These are phyloP conservation scores for Pseudogymnoascus pannorum DNA, from an alignment of 2,329 filamentous ascomycete genomes.

Conservation along the genomic window DNA sequence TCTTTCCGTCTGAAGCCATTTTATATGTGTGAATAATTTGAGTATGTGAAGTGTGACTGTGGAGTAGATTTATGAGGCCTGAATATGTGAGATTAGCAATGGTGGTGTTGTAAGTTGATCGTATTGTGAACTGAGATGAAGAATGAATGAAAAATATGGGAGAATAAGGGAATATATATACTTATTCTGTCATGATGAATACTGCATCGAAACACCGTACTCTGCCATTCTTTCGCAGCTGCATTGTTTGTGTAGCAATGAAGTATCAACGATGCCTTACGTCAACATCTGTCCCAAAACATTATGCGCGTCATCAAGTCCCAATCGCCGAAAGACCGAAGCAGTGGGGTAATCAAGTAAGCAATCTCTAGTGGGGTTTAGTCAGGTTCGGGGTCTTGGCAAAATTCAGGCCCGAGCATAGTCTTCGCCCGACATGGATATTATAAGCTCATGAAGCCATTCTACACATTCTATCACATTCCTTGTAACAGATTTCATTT, in stretches of 20 bases:
- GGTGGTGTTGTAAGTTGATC: neutral
- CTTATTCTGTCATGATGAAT: neutral
- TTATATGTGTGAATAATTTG: neutral
- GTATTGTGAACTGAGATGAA: neutral
- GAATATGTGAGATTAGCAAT: neutral
- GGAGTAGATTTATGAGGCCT: neutral
- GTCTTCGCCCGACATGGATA: neutral
- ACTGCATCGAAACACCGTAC: neutral
- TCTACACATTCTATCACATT: constrained; percentile 3
- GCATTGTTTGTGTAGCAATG: no score
- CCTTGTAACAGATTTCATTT: neutral
- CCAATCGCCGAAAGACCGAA: neutral
- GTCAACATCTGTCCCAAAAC: neutral
- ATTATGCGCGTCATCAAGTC: neutral
- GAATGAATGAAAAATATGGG: neutral
- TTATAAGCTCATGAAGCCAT: neutral
- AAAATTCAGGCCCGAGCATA: neutral
- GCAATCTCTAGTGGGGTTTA: neutral
- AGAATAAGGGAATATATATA: neutral
- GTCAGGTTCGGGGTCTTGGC: neutral
- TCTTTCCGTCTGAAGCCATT: constrained; percentile 19
- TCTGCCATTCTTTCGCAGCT: neutral
- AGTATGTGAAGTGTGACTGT: neutral
- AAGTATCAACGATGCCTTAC: neutral
- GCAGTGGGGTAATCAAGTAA: neutral